Conservation (phyloP, 2,329 filamentous ascomycete genomes). For the Hypoxylon sp. region DNA sequence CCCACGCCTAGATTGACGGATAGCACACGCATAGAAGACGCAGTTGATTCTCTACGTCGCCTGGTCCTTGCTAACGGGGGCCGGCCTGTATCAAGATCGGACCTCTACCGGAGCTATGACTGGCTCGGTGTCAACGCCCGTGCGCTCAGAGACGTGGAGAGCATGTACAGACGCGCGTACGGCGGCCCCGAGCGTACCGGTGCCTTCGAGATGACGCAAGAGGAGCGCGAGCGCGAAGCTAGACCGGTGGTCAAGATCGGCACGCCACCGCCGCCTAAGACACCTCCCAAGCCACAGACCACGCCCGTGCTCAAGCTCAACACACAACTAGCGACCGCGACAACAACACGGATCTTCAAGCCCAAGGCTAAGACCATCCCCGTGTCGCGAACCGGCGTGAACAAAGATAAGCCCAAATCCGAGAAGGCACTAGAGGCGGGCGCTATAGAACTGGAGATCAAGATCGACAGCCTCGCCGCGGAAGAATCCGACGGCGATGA, state of each 20-base stretch:
- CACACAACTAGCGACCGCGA: conserved; percentile 49
- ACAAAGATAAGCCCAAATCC: not conserved
- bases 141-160: conserved; percentile 68
- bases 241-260: conserved; percentile 39
- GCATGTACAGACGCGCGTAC: conserved; percentile 70
- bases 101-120: conserved; percentile 69
- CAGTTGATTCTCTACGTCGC: conserved; percentile 74
- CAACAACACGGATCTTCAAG: conserved; percentile 39
- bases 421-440: not conserved
- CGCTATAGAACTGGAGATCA: conserved; percentile 24
- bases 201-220: conserved; percentile 61
- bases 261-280: conserved; percentile 38
- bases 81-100: conserved; percentile 63
- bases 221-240: conserved; percentile 48
- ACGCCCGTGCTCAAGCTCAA: conserved; percentile 50
- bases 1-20: conserved; percentile 22
- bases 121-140: conserved; percentile 68
- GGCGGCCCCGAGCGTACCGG: conserved; percentile 63
- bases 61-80: conserved; percentile 69
- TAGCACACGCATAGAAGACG: conserved; percentile 66
- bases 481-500: conserved; percentile 53
- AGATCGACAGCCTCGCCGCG: conserved; percentile 14
- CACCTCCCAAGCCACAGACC: conserved; percentile 41
- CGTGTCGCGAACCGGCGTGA: not conserved
- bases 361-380: conserved; percentile 43